A percentile compares a stretch with the other conserved stretches of the same genome.
Evolutionary conservation across 345 rosid genomes (phyloP).

Genomic region (Psidium guajava): DNA sequence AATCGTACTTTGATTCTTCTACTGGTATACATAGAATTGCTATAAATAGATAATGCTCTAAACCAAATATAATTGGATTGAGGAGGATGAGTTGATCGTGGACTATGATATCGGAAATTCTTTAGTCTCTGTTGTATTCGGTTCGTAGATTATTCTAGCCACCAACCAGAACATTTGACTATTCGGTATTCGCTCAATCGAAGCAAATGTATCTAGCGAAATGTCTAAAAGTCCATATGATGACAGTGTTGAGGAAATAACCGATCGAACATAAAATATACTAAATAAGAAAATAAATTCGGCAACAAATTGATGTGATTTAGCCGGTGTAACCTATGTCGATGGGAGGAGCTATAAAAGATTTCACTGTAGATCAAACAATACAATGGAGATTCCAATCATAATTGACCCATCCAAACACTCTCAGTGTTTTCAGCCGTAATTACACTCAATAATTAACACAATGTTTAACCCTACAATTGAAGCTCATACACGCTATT

Average conservation of each 20-base stretch:
- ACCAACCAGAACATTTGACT: background rate
- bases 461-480: background rate
- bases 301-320: background rate
- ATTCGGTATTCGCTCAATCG: background rate
- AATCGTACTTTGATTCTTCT: background rate
- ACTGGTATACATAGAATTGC: background rate
- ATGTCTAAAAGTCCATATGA: background rate
- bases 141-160: background rate
- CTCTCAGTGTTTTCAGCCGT: accelerated
- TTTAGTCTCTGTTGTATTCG: background rate
- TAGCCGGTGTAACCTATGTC: background rate
- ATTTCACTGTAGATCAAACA: background rate
- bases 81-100: background rate
- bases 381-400: background rate
- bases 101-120: background rate
- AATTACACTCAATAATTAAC: background rate
- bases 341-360: background rate
- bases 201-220: background rate
- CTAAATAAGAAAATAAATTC: background rate
- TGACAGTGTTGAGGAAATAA: background rate
- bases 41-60: background rate
- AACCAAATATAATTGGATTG: background rate
- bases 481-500: background rate
- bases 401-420: background rate
- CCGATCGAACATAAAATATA: background rate